phyloP scores from a whole-genome alignment of 257 asterid species.

The Solanum tacnaense region DNA sequence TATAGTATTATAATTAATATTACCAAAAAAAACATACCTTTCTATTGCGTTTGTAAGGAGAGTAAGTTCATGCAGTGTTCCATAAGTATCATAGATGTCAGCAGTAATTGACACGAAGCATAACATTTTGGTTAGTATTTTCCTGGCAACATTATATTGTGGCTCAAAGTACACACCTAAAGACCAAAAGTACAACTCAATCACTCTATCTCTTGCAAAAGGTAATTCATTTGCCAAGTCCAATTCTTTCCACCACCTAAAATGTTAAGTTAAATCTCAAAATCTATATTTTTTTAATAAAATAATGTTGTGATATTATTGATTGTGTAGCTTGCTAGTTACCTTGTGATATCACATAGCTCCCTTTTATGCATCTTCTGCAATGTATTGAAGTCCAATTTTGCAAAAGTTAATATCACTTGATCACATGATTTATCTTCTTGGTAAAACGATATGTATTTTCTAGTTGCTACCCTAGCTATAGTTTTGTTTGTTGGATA shows the following conservation, averaged over 20 bases:
- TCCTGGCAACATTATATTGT: not conserved
- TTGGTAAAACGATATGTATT: slow-evolving; percentile 1
- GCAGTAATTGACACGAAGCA: not conserved
- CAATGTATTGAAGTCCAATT: slow-evolving; percentile 15
- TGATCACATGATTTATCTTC: not conserved
- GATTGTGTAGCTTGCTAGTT: no score
- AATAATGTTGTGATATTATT: not conserved
- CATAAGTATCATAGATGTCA: not conserved
- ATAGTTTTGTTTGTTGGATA: slow-evolving; percentile 13
- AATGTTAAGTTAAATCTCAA: not conserved
- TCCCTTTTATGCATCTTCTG: slow-evolving; percentile 15
- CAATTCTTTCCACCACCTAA: slow-evolving; percentile 27
- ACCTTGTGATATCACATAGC: not conserved
- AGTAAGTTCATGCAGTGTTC: not conserved
- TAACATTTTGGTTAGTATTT: not conserved
- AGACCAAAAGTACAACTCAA: slow-evolving; percentile 25
- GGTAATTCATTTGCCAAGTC: not conserved
- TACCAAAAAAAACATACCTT: no score
- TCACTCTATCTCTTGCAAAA: slow-evolving; percentile 28
- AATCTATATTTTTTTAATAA: no score
- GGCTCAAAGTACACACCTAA: slow-evolving; percentile 28
- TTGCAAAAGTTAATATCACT: slow-evolving; percentile 8
- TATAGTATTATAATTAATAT: no score
- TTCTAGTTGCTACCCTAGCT: slow-evolving; percentile 6
- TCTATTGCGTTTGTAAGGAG: no score